Evolutionary conservation across 2,329 filamentous ascomycete species (phyloP).

Genomic region (Alternaria brassicicola): DNA sequence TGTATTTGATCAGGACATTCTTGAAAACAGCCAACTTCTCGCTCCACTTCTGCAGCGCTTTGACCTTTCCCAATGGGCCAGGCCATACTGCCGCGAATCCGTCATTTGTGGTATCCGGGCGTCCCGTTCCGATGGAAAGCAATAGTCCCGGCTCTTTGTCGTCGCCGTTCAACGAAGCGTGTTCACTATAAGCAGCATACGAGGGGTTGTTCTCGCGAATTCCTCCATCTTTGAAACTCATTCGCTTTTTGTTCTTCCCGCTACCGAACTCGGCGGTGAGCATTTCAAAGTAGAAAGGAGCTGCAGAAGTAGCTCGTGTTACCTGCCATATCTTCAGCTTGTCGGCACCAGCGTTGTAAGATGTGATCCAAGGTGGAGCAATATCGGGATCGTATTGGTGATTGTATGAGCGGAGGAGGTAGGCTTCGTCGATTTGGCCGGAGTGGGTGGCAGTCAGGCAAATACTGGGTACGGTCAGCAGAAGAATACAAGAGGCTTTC

Average conservation of each 20-base stretch:
- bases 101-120: slow-evolving; percentile 53
- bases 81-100: slow-evolving; percentile 56
- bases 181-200: slow-evolving; percentile 56
- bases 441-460: slow-evolving; percentile 58
- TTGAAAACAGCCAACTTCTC: slow-evolving; percentile 58
- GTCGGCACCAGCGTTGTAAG: slow-evolving; percentile 57
- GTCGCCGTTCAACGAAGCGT: slow-evolving; percentile 54
- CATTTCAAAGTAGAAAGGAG: slow-evolving; percentile 60
- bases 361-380: slow-evolving; percentile 53
- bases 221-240: slow-evolving; percentile 57
- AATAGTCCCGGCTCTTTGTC: slow-evolving; percentile 53
- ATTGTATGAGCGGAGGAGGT: slow-evolving; percentile 57
- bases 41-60: slow-evolving; percentile 52
- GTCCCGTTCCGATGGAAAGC: slow-evolving; percentile 55
- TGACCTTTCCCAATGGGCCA: slow-evolving; percentile 52
- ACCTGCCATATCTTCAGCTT: slow-evolving; percentile 59
- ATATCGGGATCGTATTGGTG: slow-evolving; percentile 52
- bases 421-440: slow-evolving; percentile 54
- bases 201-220: slow-evolving; percentile 59
- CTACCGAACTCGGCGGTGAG: slow-evolving; percentile 51
- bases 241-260: slow-evolving; percentile 38
- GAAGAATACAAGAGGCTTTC: not conserved
- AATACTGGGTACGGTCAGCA: slow-evolving; percentile 36
- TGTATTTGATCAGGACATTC: slow-evolving; percentile 59
- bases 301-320: slow-evolving; percentile 59